These are phyloP conservation scores for Discostella stelligeroides DNA, from an alignment of 108 stramenopile genomes.

Conservation along the genomic window DNA sequence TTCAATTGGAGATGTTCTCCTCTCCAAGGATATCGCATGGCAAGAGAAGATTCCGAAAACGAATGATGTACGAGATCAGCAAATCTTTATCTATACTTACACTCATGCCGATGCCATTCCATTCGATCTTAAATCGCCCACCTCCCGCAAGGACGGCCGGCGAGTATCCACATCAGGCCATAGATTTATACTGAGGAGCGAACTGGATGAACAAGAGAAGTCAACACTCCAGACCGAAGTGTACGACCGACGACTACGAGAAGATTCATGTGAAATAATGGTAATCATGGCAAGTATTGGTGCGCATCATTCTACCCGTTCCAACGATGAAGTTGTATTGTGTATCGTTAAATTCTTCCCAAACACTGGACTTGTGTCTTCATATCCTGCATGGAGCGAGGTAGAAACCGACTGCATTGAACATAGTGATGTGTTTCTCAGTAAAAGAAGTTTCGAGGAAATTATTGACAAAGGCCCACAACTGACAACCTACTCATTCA, in stretches of 20 bases:
- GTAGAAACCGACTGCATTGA: conserved; percentile 25
- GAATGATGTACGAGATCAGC: not conserved
- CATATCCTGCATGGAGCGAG: conserved; percentile 25
- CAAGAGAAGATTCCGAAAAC: conserved; percentile 21
- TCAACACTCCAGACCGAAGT: conserved; percentile 1
- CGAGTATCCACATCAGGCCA: not conserved
- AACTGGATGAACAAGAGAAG: not conserved
- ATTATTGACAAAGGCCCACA: conserved; percentile 17
- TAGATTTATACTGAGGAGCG: conserved; percentile 7
- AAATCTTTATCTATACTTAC: conserved; percentile 21
- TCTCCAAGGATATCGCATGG: conserved; percentile 27
- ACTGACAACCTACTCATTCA: conserved; percentile 19
- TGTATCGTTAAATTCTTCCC: conserved; percentile 25
- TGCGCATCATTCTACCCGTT: not conserved
- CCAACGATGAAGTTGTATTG: conserved; percentile 12
- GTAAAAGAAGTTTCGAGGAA: conserved; percentile 17
- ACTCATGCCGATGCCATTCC: conserved; percentile 13
- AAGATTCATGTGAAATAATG: conserved; percentile 27
- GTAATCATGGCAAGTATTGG: conserved; percentile 18
- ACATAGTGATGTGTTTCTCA: conserved; percentile 14
- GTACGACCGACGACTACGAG: conserved; percentile 20
- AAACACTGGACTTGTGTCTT: conserved; percentile 17
- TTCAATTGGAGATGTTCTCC: not conserved
- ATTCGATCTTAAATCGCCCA: not conserved
- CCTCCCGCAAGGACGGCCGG: not conserved